Evolutionary conservation across 2,329 filamentous ascomycete genomes (phyloP), one percentile per base, ranked within the genome.

Genomic region (Elsinoe ampelina): DNA sequence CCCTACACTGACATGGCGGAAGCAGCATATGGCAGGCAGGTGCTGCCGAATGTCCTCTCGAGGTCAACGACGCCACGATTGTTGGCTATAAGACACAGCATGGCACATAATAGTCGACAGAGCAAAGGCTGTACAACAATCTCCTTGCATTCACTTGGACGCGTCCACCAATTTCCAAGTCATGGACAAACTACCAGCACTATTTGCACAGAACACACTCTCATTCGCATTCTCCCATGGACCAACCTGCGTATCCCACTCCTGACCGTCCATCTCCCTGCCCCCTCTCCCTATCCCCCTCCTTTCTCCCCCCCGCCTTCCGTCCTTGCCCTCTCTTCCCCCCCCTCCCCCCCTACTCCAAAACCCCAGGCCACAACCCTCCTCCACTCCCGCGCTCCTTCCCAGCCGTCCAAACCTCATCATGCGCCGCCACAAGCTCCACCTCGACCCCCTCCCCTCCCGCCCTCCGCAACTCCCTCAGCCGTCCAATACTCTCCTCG

Each of bases 371-470:
- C 32, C 36, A 38, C 10, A 58, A 54, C 20, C 56, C 26, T 15
- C 13, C 30, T 20, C 36, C 17, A 15, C 47, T 54, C 47, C 41
- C 54, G 15, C 13, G 17, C 32, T 47, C 17, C 26, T 58, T 58
- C 56, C 41, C 54, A 61, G 73, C 72, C 60, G 69, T 72, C 77
- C 77, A 80, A 1, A 57, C 70, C 52, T 66, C 70, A 64, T 79
- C 77, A 71, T 80, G 77, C 57, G 77, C 77, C 6, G 77, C 72
- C 48, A 80, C 68, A 19, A 52, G 17, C 34, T 52, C 48, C 32
- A 79, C 66, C 65, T 80, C 77, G 5, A 79, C 73, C 1, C 72
- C 68, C n/a, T 67, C 66, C 7, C 68, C 65, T 2, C 48, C 48
- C 11, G 12, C 17, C 34, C 39, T 52, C 52, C 65, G 63, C 58